These are phyloP conservation scores for Leccinellum rugosiceps DNA, from an alignment of 768 basidiomycete genomes.

Conservation along the genomic window DNA sequence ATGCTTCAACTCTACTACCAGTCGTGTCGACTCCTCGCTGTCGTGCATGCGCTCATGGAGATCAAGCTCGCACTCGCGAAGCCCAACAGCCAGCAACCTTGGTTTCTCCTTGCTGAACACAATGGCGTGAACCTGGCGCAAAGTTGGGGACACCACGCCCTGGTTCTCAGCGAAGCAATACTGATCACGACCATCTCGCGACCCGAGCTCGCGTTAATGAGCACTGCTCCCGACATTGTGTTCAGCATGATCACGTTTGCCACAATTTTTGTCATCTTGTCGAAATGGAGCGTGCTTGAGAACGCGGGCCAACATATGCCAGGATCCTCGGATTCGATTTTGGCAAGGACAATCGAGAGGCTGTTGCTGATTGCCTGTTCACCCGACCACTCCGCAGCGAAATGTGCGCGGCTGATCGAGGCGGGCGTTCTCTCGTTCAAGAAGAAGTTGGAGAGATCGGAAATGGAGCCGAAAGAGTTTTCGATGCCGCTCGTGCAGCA, in stretches of 20 bases:
- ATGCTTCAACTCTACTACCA: constrained; percentile 41
- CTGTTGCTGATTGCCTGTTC: constrained; percentile 34
- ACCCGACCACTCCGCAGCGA: constrained; percentile 40
- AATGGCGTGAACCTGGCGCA: constrained; percentile 34
- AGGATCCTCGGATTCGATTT: constrained; percentile 37
- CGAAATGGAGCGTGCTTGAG: constrained; percentile 41
- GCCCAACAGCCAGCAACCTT: constrained; percentile 17
- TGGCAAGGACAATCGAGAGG: constrained; percentile 35
- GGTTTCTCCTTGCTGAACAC: constrained; percentile 33
- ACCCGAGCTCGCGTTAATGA: constrained; percentile 34
- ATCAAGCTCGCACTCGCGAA: constrained; percentile 22
- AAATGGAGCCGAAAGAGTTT: constrained; percentile 18
- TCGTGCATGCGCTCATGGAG: constrained; percentile 35
- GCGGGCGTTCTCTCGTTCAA: constrained; percentile 31
- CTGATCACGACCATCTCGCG: constrained; percentile 34
- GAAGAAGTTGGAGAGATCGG: constrained; percentile 25
- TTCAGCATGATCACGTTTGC: constrained; percentile 43
- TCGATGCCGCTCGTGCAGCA: constrained; percentile 20
- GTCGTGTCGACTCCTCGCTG: constrained; percentile 37
- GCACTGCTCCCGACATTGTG: constrained; percentile 40
- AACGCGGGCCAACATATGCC: constrained; percentile 32
- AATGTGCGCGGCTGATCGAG: constrained; percentile 41
- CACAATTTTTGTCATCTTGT: constrained; percentile 40
- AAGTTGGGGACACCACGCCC: constrained; percentile 38
- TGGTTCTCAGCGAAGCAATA: constrained; percentile 37